Conservation (phyloP, 305 asterid genomes). For the Withania somnifera region DNA sequence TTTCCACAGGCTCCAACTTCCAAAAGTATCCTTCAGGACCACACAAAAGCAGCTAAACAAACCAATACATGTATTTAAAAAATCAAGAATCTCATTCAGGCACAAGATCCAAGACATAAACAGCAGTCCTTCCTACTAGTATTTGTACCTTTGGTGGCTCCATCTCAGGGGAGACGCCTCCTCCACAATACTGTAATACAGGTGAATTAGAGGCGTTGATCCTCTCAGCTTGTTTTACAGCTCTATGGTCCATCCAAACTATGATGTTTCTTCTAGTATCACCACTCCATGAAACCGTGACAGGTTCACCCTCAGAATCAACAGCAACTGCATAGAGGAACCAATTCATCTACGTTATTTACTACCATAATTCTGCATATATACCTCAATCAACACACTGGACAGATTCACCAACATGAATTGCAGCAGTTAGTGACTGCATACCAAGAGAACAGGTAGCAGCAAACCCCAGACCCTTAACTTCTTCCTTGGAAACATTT, state of each 20-base stretch:
- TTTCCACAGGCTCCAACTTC: not conserved
- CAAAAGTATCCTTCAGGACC: not conserved
- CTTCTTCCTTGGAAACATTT: conserved; percentile 62
- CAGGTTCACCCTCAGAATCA: conserved; percentile 91
- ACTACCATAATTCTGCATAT: not conserved
- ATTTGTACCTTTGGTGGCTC: conserved; percentile 87
- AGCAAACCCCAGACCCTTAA: conserved; percentile 87
- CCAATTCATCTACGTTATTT: conserved; percentile 24
- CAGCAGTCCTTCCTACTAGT: conserved; percentile 1
- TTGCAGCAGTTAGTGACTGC: conserved; percentile 10
- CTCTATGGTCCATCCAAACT: conserved; percentile 99
- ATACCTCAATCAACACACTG: conserved; percentile 1
- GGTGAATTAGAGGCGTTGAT: conserved; percentile 84
- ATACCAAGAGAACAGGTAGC: conserved; percentile 97
- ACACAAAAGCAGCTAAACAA: not conserved
- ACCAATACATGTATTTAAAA: not conserved
- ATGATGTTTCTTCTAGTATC: conserved; percentile 88
- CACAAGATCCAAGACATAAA: not conserved
- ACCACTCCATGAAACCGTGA: conserved; percentile 84
- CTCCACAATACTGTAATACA: conserved; percentile 91
- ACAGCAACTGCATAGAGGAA: conserved; percentile 69
- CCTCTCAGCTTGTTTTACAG: conserved; percentile 84
- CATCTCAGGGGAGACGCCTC: conserved; percentile 94
- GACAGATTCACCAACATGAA: conserved; percentile 1
- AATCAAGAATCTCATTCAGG: not conserved